Evolutionary conservation across 345 rosid genomes (phyloP).

Genomic region (Boechera divaricarpa): DNA sequence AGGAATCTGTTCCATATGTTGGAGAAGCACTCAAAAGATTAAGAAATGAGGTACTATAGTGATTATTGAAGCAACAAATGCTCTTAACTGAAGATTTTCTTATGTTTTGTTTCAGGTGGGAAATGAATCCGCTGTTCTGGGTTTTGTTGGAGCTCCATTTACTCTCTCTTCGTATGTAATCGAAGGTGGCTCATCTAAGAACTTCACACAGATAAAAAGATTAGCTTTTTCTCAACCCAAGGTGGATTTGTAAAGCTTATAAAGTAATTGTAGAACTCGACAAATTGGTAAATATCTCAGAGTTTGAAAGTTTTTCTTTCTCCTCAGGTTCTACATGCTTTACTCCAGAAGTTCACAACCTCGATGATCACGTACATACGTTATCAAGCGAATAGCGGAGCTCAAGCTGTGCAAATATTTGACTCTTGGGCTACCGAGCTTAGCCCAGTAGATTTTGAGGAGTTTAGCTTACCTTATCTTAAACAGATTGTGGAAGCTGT

Average conservation of each 20-base stretch:
- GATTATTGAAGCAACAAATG: background rate
- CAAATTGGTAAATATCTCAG: background rate
- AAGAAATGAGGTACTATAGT: slow-evolving; percentile 74
- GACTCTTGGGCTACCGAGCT: slow-evolving; percentile 99
- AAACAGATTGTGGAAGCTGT: slow-evolving; percentile 85
- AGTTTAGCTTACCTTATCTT: slow-evolving; percentile 88
- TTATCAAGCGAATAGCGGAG: slow-evolving; percentile 86
- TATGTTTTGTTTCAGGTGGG: slow-evolving; percentile 60
- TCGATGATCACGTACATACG: slow-evolving; percentile 88
- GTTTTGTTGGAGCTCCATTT: slow-evolving; percentile 98
- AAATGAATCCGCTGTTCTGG: slow-evolving; percentile 82
- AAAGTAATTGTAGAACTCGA: background rate
- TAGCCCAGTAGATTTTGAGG: slow-evolving; percentile 93
- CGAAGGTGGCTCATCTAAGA: slow-evolving; percentile 97
- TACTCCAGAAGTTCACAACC: slow-evolving; percentile 81
- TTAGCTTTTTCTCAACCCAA: slow-evolving; percentile 93
- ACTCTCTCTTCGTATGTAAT: slow-evolving; percentile 95
- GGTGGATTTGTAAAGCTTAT: slow-evolving; percentile 43
- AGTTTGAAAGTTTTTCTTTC: slow-evolving; percentile 9
- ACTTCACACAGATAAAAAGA: slow-evolving; percentile 82
- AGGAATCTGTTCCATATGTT: slow-evolving; percentile 90
- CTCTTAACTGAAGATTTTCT: slow-evolving; percentile 15
- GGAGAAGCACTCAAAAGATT: slow-evolving; percentile 90
- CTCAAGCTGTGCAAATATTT: slow-evolving; percentile 97
- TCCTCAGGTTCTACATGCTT: slow-evolving; percentile 76